phyloP scores from a whole-genome alignment of 176 grass and related monocot genomes.

The Elaeis guineensis region DNA sequence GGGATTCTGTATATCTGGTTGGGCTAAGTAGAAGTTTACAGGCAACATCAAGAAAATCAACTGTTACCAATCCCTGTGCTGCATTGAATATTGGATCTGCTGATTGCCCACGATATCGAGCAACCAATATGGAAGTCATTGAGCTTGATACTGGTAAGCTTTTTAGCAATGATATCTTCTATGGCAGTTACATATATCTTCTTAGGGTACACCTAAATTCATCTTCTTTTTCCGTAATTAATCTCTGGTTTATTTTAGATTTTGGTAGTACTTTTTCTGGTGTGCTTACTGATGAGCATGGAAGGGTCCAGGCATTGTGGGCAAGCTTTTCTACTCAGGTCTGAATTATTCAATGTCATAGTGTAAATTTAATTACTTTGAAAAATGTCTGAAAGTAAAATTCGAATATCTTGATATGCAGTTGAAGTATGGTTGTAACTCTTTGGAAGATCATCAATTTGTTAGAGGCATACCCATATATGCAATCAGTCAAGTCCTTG shows the following conservation, averaged over 20 bases:
- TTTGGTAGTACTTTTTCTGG: constrained; percentile 98
- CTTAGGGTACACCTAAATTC: background rate
- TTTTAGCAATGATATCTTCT: too few relatives aligned
- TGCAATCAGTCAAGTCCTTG: constrained; percentile 87
- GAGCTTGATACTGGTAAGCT: constrained; percentile 91
- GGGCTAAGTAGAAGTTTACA: constrained; percentile 97
- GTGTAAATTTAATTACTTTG: constrained; percentile 1
- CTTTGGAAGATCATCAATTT: constrained; percentile 95
- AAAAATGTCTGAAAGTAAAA: constrained; percentile 12
- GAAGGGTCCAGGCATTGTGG: constrained; percentile 97
- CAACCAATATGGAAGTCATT: constrained; percentile 98
- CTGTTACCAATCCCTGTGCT: constrained; percentile 94
- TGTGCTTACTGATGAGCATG: constrained; percentile 91
- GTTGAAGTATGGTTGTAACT: constrained; percentile 89
- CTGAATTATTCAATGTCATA: background rate
- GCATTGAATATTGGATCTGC: constrained; percentile 99
- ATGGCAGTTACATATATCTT: background rate
- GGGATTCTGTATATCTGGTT: constrained; percentile 95
- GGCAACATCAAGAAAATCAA: constrained; percentile 98
- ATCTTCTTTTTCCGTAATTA: background rate
- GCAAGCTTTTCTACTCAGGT: constrained; percentile 99
- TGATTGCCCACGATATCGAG: constrained; percentile 84
- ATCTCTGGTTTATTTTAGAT: constrained; percentile 43
- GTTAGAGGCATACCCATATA: constrained; percentile 98
- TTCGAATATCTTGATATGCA: constrained; percentile 33